These are phyloP conservation scores for Davidsoniella australis DNA, from an alignment of 2,329 filamentous ascomycete species.

Conservation along the genomic window DNA sequence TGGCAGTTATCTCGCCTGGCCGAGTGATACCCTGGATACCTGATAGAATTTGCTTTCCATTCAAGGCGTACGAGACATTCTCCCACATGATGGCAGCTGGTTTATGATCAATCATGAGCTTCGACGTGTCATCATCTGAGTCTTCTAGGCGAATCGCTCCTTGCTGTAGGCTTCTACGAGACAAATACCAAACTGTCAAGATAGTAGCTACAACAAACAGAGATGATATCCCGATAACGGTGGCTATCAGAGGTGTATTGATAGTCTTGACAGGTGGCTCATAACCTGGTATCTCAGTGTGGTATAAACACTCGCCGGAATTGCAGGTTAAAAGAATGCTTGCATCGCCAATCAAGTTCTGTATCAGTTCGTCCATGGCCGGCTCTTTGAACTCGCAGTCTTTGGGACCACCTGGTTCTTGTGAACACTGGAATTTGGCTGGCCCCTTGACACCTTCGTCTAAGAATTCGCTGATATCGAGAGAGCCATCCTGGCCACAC, in stretches of 20 bases:
- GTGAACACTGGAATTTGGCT: constrained; percentile 61
- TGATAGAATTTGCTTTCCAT: constrained; percentile 70
- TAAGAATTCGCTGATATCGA: constrained; percentile 84
- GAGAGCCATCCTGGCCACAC: constrained; percentile 76
- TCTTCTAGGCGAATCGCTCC: constrained; percentile 73
- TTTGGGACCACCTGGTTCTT: constrained; percentile 43
- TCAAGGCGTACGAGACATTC: constrained; percentile 70
- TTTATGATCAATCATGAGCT: constrained; percentile 81
- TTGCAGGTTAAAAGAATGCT: constrained; percentile 73
- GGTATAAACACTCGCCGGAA: constrained; percentile 82
- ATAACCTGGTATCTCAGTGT: constrained; percentile 86
- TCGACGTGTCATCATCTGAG: constrained; percentile 71
- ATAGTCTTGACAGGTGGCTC: constrained; percentile 78
- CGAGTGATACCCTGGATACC: constrained; percentile 73
- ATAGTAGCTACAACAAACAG: constrained; percentile 83
- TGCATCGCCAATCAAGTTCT: constrained; percentile 72
- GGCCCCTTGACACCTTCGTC: constrained; percentile 70
- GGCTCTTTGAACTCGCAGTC: constrained; percentile 78
- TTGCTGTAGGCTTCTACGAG: constrained; percentile 52
- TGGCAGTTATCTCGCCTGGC: constrained; percentile 87
- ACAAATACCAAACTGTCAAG: constrained; percentile 71
- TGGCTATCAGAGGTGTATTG: constrained; percentile 90
- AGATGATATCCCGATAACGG: constrained; percentile 71
- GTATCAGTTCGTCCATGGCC: constrained; percentile 80
- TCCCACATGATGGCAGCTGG: constrained; percentile 79